Percentiles rank a stretch among this genome's conserved stretches.
These are phyloP conservation scores for Chaetomium tenue DNA, from an alignment of 495 filamentous ascomycete species.

Conservation along the genomic window DNA sequence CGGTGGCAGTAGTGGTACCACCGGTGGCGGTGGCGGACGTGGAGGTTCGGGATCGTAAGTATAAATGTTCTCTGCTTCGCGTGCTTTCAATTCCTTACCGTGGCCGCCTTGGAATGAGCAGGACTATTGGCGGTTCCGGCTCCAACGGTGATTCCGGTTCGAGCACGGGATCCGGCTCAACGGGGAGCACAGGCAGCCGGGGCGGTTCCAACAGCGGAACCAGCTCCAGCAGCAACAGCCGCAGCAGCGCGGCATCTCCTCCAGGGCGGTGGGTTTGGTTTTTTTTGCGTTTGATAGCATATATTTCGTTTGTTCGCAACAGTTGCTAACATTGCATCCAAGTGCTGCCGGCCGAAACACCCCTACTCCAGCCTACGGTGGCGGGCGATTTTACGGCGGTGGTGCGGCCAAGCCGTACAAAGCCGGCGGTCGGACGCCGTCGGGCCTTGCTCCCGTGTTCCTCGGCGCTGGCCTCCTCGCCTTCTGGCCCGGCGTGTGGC, in stretches of 20 bases:
- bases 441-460: conserved; percentile 59
- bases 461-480: conserved; percentile 56
- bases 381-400: conserved; percentile 73
- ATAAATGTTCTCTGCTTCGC: background rate
- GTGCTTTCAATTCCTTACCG: background rate
- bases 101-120: background rate
- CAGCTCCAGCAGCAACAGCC: too few relatives aligned
- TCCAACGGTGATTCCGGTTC: background rate
- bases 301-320: background rate
- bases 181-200: background rate
- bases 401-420: conserved; percentile 68
- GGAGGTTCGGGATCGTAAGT: conserved; percentile 21
- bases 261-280: conserved; percentile 4
- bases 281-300: background rate
- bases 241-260: background rate
- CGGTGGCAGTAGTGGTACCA: conserved; percentile 28
- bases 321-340: background rate
- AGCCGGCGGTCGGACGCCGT: conserved; percentile 56
- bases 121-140: conserved; percentile 2
- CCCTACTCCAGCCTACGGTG: conserved; percentile 57
- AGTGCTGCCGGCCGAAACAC: conserved; percentile 50
- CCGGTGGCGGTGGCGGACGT: conserved; percentile 30
- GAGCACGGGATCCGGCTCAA: background rate
- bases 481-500: conserved; percentile 56
- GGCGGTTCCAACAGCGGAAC: too few relatives aligned